Conservation (phyloP, 1,284 basidiomycete genomes). For the Rhizoctonia solani region DNA sequence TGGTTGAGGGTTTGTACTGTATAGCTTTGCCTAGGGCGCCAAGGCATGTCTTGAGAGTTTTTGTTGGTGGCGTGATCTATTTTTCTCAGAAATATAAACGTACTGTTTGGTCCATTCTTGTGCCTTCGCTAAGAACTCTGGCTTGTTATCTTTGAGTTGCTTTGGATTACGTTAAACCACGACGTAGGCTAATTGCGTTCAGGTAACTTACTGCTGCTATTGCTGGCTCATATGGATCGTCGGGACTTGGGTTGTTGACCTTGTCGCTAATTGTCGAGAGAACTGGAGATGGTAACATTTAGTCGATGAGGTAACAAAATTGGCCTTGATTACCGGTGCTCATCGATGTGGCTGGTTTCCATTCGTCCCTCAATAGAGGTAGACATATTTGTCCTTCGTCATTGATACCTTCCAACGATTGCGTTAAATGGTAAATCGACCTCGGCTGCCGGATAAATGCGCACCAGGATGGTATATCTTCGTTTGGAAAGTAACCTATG, state of each 20-base stretch:
- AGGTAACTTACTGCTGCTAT: conserved; percentile 66
- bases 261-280: conserved; percentile 81
- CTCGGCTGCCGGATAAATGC: neutral
- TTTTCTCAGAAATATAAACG: conserved; percentile 39
- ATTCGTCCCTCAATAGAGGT: conserved; percentile 82
- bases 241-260: conserved; percentile 83
- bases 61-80: no score
- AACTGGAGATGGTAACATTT: conserved; percentile 53
- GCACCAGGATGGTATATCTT: conserved; percentile 90
- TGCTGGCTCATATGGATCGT: conserved; percentile 87
- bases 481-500: conserved; percentile 80
- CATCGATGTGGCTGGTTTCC: conserved; percentile 86
- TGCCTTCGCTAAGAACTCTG: conserved; percentile 71
- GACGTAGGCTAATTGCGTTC: neutral
- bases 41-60: no score
- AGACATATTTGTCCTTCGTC: conserved; percentile 86
- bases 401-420: conserved; percentile 55
- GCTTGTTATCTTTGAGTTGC: conserved; percentile 72
- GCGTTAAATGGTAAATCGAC: neutral
- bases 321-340: conserved; percentile 57
- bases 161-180: conserved; percentile 43
- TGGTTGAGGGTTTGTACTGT: neutral
- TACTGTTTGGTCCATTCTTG: conserved; percentile 82
- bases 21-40: no score
- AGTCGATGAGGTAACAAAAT: neutral